These are phyloP conservation scores for Massariosphaeria phaeospora DNA, from an alignment of 495 filamentous ascomycete species.

Conservation along the genomic window DNA sequence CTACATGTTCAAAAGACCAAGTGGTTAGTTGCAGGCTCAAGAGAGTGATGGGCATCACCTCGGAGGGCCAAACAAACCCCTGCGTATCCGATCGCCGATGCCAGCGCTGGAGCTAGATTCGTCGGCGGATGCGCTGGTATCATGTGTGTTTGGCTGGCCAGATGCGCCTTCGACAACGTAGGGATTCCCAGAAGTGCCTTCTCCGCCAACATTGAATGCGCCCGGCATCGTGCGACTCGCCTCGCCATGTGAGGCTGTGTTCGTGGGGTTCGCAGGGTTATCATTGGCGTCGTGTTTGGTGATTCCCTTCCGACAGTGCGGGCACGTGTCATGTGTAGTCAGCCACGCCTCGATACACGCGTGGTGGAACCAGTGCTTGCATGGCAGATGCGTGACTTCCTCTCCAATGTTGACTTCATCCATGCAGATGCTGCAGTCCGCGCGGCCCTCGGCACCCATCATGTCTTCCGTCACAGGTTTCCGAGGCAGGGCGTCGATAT, in stretches of 20 bases:
- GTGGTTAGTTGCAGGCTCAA: too few relatives aligned
- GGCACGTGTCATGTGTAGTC: constrained; percentile 83
- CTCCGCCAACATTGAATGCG: constrained; percentile 15
- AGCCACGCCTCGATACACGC: constrained; percentile 75
- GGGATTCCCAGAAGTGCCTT: constrained; percentile 21
- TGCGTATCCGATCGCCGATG: constrained; percentile 19
- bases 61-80: constrained; percentile 28
- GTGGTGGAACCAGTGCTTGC: constrained; percentile 87
- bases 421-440: constrained; percentile 91
- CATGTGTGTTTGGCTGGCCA: too few relatives aligned
- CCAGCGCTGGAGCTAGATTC: constrained; percentile 4
- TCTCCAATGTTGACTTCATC: constrained; percentile 71
- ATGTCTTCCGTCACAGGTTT: constrained; percentile 60
- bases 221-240: constrained; percentile 17
- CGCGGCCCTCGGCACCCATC: constrained; percentile 58
- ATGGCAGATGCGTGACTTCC: constrained; percentile 75
- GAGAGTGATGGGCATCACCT: constrained; percentile 12
- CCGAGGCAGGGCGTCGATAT: constrained; percentile 69
- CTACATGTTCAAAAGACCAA: too few relatives aligned
- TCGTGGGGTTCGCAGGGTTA: not conserved
- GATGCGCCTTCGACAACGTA: constrained; percentile 5
- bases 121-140: constrained; percentile 1
- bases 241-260: not conserved
- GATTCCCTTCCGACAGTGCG: constrained; percentile 77
- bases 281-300: constrained; percentile 6